A percentile compares a stretch with the other conserved stretches of the same genome.
These are phyloP conservation scores for Kluyveromyces marxianus DNA, from an alignment of 1,139 yeast species.

Conservation along the genomic window DNA sequence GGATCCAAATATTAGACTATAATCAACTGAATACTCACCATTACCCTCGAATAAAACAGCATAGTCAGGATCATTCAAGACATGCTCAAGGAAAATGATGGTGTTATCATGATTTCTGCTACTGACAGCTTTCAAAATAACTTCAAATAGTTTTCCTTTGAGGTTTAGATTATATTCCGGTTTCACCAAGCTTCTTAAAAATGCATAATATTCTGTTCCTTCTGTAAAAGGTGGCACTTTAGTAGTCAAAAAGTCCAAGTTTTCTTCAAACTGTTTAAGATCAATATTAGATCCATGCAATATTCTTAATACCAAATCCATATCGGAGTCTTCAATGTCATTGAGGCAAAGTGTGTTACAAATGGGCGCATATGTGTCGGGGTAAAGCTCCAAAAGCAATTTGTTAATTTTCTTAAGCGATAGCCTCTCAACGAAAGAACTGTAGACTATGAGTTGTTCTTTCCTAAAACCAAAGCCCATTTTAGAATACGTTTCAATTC, in stretches of 20 bases:
- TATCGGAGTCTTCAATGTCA: constrained; percentile 1
- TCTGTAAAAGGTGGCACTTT: constrained; percentile 1
- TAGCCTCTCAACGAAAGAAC: neutral
- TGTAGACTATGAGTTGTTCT: neutral
- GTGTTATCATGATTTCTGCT: neutral
- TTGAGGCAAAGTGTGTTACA: neutral
- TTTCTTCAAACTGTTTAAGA: neutral
- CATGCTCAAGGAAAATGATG: neutral
- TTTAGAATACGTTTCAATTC: neutral
- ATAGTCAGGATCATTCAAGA: neutral
- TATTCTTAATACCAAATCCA: neutral
- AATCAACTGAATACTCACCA: too few relatives aligned
- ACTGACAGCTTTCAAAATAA: neutral
- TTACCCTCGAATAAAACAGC: too few relatives aligned
- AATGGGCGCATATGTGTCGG: neutral
- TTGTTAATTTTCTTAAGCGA: neutral
- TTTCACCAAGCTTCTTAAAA: neutral
- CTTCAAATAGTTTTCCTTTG: neutral
- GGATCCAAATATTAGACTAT: too few relatives aligned
- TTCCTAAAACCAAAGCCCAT: neutral
- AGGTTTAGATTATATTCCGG: neutral
- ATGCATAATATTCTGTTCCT: neutral
- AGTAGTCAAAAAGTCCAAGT: constrained; percentile 1
- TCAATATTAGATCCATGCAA: neutral
- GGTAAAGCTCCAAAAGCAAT: neutral